Percentiles rank a stretch among this genome's conserved stretches.
phyloP scores from a whole-genome alignment of 345 rosid genomes.

The Brassica carinata region DNA sequence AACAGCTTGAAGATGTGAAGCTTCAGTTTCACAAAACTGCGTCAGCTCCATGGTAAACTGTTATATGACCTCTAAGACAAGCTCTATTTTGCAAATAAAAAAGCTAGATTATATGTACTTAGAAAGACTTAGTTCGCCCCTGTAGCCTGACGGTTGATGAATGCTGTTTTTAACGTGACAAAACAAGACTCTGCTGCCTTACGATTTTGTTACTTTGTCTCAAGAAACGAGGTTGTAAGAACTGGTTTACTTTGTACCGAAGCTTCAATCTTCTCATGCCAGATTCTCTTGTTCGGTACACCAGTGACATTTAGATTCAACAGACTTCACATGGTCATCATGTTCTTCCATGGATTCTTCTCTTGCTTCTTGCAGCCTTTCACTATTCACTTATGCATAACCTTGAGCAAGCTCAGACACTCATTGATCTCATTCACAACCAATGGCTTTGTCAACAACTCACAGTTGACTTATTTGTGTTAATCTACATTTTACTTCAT shows the following conservation, averaged over 20 bases:
- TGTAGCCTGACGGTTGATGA: background rate
- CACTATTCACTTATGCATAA: no score
- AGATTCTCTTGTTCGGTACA: background rate
- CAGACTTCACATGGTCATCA: no score
- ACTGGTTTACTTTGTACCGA: background rate
- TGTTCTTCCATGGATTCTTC: no score
- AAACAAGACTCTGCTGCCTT: background rate
- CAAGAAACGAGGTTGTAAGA: background rate
- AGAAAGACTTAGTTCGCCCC: background rate
- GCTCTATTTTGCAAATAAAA: background rate
- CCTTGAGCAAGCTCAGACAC: no score
- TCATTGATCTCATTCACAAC: no score
- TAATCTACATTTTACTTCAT: no score
- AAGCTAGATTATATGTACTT: background rate
- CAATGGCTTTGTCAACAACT: no score
- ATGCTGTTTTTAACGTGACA: background rate
- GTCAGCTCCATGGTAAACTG: conserved; percentile 48
- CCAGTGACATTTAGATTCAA: no score
- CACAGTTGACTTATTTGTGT: no score
- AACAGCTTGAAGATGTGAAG: conserved; percentile 23
- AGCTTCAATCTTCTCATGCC: background rate
- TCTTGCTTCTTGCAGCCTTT: no score
- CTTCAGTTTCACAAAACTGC: conserved; percentile 40
- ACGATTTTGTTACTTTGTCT: background rate
- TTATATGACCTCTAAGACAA: background rate